Base-by-base conservation (phyloP, 768 basidiomycete species). In the Holtermannia corniformis region DNA sequence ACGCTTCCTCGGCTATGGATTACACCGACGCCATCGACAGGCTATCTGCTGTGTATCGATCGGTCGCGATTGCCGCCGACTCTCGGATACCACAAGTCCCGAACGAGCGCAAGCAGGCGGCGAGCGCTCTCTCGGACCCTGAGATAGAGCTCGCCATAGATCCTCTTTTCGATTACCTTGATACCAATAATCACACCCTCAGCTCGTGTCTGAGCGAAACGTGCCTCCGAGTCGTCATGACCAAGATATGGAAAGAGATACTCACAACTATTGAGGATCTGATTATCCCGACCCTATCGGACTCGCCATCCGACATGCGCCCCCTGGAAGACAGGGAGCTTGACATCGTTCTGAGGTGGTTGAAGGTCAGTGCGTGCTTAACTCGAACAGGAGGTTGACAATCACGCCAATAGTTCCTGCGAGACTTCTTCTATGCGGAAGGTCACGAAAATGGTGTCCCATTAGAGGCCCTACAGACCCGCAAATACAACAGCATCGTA, bases 281-380 rank as follows among this genome's bases (percentile, higher is more conserved):
- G 60, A 79, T 97, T 56, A 83, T 97, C 14, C 95, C 95, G 3
- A 87, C 92, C 2, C 72, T 99, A 51, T 87, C 85, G 4, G 88
- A 93, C 55, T 74, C 80, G 16, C 77, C 84, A 10, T 89, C 89
- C 42, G 86, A 90, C 50, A 85, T 97, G 88, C 85, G 87, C 61
- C 85, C 91, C 1, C 71, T 99, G 67, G 83, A 79, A 23, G 95
- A 97, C 64, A 92, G 93, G 73, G 95, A 96, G 74, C 86, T 97
- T 32, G 95, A 97, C 68, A 85, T 96, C 54, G 93, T 92, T n/a
- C 89, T 96, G 76, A 93, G 91, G 70, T 96, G 95, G 72, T 71
- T 97, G 50, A 92, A 91, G 82, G 91, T 87, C 52, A 16, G 72
- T 62, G n/a, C n/a, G n/a, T n/a, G n/a, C n/a, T n/a, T n/a, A n/a